Percentiles rank a stretch among this genome's conserved stretches.
Evolutionary conservation across 2,329 filamentous ascomycete genomes (phyloP).

Genomic region (Diaporthe helianthi): DNA sequence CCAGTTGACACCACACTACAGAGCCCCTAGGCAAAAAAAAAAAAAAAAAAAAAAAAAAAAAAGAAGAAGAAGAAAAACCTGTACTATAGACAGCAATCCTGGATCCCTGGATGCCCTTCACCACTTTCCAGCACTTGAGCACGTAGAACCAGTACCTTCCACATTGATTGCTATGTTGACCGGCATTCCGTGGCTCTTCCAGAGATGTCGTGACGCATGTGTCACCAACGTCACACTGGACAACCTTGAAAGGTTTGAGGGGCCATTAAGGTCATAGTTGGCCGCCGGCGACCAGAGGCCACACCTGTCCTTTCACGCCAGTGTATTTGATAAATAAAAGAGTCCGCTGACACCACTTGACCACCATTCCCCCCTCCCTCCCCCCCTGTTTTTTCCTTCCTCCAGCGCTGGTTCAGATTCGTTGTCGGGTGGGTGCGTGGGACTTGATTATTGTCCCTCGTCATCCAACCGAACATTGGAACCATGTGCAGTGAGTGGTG

Average conservation of each 20-base stretch:
- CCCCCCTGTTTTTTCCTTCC: too few species aligned
- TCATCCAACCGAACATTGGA: neutral
- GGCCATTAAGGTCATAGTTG: constrained; percentile 1
- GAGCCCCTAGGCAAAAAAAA: neutral
- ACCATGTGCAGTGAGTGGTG: too few species aligned
- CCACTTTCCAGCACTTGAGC: neutral
- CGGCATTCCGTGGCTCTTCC: constrained; percentile 9
- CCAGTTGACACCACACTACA: neutral
- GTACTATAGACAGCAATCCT: neutral
- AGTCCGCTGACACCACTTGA: neutral
- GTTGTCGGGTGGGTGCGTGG: neutral
- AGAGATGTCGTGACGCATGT: neutral
- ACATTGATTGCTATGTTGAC: neutral
- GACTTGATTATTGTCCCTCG: neutral
- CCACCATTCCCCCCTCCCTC: too few species aligned
- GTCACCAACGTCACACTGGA: constrained; percentile 23
- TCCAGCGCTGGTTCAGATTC: neutral
- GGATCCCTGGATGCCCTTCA: neutral
- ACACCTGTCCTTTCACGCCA: neutral
- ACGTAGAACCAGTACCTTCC: neutral
- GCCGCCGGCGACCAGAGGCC: neutral
- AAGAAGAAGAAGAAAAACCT: too few species aligned
- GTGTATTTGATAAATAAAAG: constrained; percentile 1
- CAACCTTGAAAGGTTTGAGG: constrained; percentile 19
- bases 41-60: too few species aligned